phyloP scores from a whole-genome alignment of 257 asterid species.

The Avicennia marina region DNA sequence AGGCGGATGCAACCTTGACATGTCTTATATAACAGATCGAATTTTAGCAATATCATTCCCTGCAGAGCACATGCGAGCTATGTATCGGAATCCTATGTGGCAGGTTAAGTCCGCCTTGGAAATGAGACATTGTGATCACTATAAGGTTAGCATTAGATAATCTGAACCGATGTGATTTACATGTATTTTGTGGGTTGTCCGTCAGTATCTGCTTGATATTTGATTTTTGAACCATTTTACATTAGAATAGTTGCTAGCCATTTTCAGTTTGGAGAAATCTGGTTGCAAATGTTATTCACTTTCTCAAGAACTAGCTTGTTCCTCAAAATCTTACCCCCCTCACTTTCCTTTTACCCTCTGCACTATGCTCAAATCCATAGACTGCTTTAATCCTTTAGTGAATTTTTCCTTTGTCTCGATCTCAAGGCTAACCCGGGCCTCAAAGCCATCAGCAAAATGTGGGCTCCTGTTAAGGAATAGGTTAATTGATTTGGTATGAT shows the following conservation, averaged over 20 bases:
- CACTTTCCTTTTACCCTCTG: not conserved
- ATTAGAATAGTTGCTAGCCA: not conserved
- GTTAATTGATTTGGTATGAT: not conserved
- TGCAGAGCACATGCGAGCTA: slow-evolving; percentile 67
- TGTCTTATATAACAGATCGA: slow-evolving; percentile 73
- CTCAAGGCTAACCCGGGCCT: not conserved
- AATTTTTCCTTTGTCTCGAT: not conserved
- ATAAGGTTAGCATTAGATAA: slow-evolving; percentile 42
- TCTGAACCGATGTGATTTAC: not conserved
- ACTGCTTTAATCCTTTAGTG: not conserved
- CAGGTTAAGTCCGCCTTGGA: slow-evolving; percentile 77
- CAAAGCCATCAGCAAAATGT: not conserved
- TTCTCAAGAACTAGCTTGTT: too few species aligned
- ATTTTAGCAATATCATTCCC: slow-evolving; percentile 82
- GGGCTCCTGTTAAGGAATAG: not conserved
- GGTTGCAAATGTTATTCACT: too few species aligned
- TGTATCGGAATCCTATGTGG: slow-evolving; percentile 86
- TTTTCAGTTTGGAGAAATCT: not conserved
- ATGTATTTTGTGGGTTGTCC: not conserved
- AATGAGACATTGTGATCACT: slow-evolving; percentile 63
- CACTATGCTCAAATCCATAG: not conserved
- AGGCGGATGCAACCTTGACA: slow-evolving; percentile 82
- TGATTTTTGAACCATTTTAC: not conserved
- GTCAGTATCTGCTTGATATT: not conserved
- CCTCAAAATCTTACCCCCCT: not conserved